A percentile compares a stretch with the other conserved stretches of the same genome.
Evolutionary conservation across 2,329 filamentous ascomycete genomes (phyloP).

Genomic region (Thermochaetoides dissita): DNA sequence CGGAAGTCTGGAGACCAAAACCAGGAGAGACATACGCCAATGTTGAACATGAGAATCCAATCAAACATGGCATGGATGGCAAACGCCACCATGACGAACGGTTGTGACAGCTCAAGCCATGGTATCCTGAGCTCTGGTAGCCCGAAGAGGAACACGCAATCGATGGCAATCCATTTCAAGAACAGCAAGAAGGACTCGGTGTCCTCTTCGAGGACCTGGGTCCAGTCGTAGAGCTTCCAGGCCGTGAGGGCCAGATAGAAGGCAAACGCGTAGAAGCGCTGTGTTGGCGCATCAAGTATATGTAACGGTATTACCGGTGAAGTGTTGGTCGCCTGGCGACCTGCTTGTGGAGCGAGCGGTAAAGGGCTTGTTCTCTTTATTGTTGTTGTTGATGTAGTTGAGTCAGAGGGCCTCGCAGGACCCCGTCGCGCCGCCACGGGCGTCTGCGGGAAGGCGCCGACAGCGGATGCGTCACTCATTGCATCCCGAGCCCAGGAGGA

Average conservation of each 20-base stretch:
- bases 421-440: conserved; percentile 13
- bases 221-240: conserved; percentile 82
- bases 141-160: conserved; percentile 75
- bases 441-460: conserved; percentile 17
- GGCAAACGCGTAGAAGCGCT: conserved; percentile 75
- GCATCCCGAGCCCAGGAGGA: conserved; percentile 11
- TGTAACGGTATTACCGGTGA: conserved; percentile 65
- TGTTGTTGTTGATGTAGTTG: conserved; percentile 4
- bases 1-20: neutral
- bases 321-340: conserved; percentile 15
- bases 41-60: conserved; percentile 83
- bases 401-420: conserved; percentile 8
- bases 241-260: conserved; percentile 62
- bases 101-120: conserved; percentile 84
- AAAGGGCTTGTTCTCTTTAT: conserved; percentile 16
- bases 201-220: conserved; percentile 63
- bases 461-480: conserved; percentile 11
- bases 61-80: conserved; percentile 58
- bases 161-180: conserved; percentile 82
- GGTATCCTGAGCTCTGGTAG: conserved; percentile 82
- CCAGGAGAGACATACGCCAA: conserved; percentile 44
- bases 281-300: conserved; percentile 77
- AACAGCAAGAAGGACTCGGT: conserved; percentile 81
- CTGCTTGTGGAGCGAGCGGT: conserved; percentile 34
- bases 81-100: conserved; percentile 57